A percentile compares a stretch with the other conserved stretches of the same genome.
Evolutionary conservation across 1,139 yeast genomes (phyloP).

Genomic region (Torulaspora pretoriensis): DNA sequence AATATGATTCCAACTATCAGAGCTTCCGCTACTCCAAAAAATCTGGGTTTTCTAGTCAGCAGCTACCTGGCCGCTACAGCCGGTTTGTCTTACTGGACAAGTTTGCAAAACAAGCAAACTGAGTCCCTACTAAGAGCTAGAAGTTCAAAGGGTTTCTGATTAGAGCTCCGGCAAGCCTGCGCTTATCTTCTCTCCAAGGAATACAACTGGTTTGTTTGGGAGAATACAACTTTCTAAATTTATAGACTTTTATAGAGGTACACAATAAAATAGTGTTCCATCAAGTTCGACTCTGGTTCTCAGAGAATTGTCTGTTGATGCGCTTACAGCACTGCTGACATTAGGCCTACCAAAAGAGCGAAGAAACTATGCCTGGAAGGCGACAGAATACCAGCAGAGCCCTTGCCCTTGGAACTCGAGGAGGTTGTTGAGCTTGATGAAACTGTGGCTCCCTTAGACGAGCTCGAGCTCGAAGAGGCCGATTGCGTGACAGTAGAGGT

Average conservation of each 20-base stretch:
- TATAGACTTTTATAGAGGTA: constrained; percentile 1
- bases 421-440: neutral
- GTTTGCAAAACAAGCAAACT: constrained; percentile 17
- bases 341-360: neutral
- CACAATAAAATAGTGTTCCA: constrained; percentile 2
- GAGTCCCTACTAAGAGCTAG: constrained; percentile 16
- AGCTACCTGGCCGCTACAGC: constrained; percentile 18
- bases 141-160: constrained; percentile 13
- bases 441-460: neutral
- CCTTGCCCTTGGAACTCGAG: neutral
- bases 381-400: neutral
- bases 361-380: neutral
- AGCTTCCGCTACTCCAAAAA: constrained; percentile 20
- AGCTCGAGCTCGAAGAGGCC: neutral
- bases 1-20: constrained; percentile 21
- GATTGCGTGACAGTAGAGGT: neutral
- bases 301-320: constrained; percentile 32
- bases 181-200: neutral
- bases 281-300: too few relatives aligned
- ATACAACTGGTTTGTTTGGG: constrained; percentile 7
- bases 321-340: neutral
- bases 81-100: constrained; percentile 19
- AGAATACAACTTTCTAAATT: neutral
- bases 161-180: neutral
- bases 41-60: constrained; percentile 17